phyloP scores from a whole-genome alignment of 2,329 filamentous ascomycete species.

The Aspergillus sojae region DNA sequence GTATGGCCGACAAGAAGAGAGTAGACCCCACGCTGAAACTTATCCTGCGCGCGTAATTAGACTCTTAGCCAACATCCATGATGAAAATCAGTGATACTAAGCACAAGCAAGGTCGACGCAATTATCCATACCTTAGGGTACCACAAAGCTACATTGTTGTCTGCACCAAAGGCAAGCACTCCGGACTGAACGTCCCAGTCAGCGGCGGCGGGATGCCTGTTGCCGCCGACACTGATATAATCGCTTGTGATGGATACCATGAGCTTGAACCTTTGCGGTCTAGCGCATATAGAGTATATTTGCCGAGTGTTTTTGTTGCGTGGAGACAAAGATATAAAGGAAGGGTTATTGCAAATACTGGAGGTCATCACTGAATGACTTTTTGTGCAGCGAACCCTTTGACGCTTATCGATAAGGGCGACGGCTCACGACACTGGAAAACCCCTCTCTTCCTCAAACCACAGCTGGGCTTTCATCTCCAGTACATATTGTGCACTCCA shows the following conservation, averaged over 20 bases:
- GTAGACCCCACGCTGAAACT: conserved; percentile 60
- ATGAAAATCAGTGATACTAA: not conserved
- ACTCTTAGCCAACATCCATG: not conserved
- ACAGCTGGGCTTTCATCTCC: not conserved
- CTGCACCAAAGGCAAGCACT: conserved; percentile 83
- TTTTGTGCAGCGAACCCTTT: conserved; percentile 23
- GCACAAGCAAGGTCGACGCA: not conserved
- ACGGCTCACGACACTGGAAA: conserved; percentile 11
- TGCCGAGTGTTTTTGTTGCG: not conserved
- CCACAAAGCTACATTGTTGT: conserved; percentile 89
- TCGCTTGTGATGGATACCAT: conserved; percentile 47
- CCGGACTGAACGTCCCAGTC: conserved; percentile 77
- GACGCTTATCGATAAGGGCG: conserved; percentile 44
- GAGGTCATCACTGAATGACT: conserved; percentile 17
- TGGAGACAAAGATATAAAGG: not conserved
- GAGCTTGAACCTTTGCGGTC: conserved; percentile 10
- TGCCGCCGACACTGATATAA: conserved; percentile 78
- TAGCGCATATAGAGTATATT: too few species aligned
- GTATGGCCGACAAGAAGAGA: conserved; percentile 74
- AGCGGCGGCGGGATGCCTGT: conserved; percentile 83
- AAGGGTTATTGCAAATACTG: conserved; percentile 4
- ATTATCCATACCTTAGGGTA: conserved; percentile 65
- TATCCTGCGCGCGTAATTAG: conserved; percentile 40
- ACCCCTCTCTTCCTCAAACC: conserved; percentile 18
- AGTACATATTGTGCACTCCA: too few species aligned